These are phyloP conservation scores for Pseudozyma sp. DNA, from an alignment of 1,284 basidiomycete genomes.

Conservation along the genomic window DNA sequence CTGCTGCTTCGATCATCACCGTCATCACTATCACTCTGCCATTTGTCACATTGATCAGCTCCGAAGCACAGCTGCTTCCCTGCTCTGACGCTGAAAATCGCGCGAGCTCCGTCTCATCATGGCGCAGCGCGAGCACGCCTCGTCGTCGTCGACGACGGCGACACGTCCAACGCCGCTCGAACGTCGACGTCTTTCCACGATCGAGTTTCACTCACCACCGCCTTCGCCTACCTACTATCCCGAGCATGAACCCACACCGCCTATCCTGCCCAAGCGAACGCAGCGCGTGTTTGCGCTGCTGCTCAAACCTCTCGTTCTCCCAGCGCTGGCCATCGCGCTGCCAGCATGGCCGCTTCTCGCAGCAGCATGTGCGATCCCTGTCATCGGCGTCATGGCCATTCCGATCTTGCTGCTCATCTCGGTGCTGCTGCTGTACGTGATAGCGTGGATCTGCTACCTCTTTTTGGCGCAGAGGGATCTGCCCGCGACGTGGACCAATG, in stretches of 20 bases:
- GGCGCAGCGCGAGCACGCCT: slow-evolving; percentile 25
- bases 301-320: slow-evolving; percentile 52
- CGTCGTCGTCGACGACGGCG: slow-evolving; percentile 6
- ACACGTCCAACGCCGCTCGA: slow-evolving; percentile 9
- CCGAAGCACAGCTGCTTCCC: neutral
- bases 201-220: slow-evolving; percentile 20
- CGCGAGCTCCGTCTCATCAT: slow-evolving; percentile 7
- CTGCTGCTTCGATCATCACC: neutral
- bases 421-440: slow-evolving; percentile 60
- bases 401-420: slow-evolving; percentile 64
- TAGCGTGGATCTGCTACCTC: slow-evolving; percentile 68
- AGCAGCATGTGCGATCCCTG: slow-evolving; percentile 54
- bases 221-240: slow-evolving; percentile 50
- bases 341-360: slow-evolving; percentile 61
- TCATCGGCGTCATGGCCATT: slow-evolving; percentile 63
- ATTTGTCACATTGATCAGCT: too few species aligned
- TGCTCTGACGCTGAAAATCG: neutral
- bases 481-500: slow-evolving; percentile 43
- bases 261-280: slow-evolving; percentile 29
- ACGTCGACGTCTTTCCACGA: slow-evolving; percentile 17
- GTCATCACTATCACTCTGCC: neutral
- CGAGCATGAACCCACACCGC: slow-evolving; percentile 24
- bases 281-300: slow-evolving; percentile 43
- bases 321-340: slow-evolving; percentile 50
- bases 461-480: slow-evolving; percentile 64